Base-by-base conservation (phyloP, 106 monocot genomes). In the Apostasia ramifera region DNA sequence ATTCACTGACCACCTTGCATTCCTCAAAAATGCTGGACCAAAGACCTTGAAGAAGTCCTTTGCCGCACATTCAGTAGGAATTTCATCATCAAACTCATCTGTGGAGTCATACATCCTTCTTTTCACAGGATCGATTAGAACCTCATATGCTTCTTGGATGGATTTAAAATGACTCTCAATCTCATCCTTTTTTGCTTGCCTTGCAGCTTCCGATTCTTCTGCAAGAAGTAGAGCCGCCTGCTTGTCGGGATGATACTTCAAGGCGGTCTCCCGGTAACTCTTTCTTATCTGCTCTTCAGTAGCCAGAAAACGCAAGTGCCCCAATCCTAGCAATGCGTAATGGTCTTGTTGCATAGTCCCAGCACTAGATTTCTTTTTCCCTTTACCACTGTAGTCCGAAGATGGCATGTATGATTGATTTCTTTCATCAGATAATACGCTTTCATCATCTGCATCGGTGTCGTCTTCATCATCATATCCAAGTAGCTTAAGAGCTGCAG, bases 161-260 rank as follows among this genome's bases (percentile, higher is more conserved):
- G 79, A 69, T 67, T 95, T 91, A 63, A 95, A 95, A 78, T 88
- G 88, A 55, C 40, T 82, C 73, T 95, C 91, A 53, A 95, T 91
- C 67, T 91, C 91, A 62, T 79, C 84, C 53, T 91, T 91, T 55
- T 84, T 91, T 66, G 60, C 71, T 63, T 74, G 68, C 60, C 71
- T 86, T 14, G 76, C 76, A 11, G 79, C 91, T 57, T 84, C 86
- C 38, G 86, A 81, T 81, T 74, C 75, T 73, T 95, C 94, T 10
- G 81, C 82, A 14, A 95, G 83, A 69, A 95, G 72, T 61, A 91
- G 67, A 43, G 85, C 71, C 77, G 91, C 88, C 70, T 86, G 86
- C 71, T 95, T 95, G 67, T 95, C 94, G 66, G 91, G 94, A 70
- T 95, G 94, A 77, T 91, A 81, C 73, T 86, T 95, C 66, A 95